Percentiles rank a stretch among this genome's conserved stretches.
These are phyloP conservation scores for Salvia sclarea DNA, from an alignment of 305 asterid genomes.

Conservation along the genomic window DNA sequence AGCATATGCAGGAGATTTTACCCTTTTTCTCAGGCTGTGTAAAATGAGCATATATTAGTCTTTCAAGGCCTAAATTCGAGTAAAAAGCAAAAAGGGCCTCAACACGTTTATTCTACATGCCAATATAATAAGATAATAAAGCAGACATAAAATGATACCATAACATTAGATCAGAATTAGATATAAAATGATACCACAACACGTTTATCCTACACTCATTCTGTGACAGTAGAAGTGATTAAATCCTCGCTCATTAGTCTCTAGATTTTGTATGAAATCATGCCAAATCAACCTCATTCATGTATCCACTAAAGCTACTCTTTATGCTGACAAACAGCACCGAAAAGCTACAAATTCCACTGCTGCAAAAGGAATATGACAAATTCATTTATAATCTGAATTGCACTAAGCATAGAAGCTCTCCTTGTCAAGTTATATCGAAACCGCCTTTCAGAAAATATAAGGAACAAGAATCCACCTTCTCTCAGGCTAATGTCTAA, in stretches of 20 bases:
- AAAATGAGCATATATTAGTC: background rate
- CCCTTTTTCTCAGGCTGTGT: background rate
- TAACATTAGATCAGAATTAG: background rate
- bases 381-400: background rate
- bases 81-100: background rate
- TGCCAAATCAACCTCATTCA: constrained; percentile 22
- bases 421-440: background rate
- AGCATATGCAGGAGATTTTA: background rate
- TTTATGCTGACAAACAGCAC: background rate
- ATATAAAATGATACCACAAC: too few species aligned
- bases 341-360: background rate
- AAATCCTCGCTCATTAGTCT: constrained; percentile 1
- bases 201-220: too few species aligned
- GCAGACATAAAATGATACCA: constrained; percentile 13
- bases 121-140: constrained; percentile 10
- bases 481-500: background rate
- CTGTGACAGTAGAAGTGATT: background rate
- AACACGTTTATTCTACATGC: background rate
- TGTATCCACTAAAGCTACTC: background rate
- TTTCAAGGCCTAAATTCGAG: constrained; percentile 6
- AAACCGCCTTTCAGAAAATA: background rate
- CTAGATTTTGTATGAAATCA: background rate
- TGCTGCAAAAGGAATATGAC: background rate
- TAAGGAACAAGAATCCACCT: background rate
- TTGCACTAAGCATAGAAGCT: background rate